Base-by-base conservation (phyloP, 768 basidiomycete genomes). In the Boletellus ananas region DNA sequence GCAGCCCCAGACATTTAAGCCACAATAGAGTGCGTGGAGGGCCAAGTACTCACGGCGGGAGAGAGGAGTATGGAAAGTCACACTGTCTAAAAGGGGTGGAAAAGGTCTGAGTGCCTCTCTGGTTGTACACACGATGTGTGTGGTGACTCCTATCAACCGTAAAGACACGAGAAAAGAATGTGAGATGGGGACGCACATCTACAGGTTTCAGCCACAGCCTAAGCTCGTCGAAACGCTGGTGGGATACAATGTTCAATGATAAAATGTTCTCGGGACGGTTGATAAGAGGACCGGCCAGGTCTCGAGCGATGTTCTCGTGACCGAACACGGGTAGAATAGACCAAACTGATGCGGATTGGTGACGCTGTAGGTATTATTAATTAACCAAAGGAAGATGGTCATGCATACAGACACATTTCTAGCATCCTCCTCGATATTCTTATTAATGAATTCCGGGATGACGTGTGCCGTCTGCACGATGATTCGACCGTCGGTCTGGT, bases 1-100 rank as follows among this genome's bases (percentile, higher is more conserved):
- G 34, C 34, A 14, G 38, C 37, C 5, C 54, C 50, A 17, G 54
- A 55, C 45, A 47, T 47, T 45, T 45, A 52, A 4, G 46, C 42
- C 3, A 45, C 29, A 55, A 16, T 50, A 55, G 2, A 52, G 46
- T 33, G 50, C 38, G 16, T 55, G 46, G 20, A 55, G 34, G 0
- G 37, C 43, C 39, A 53, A 29, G n/a, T 23, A 42, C 11, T 25
- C 27, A 3, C 0, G 38, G 14, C 7, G n/a, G n/a, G n/a, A n/a
- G n/a, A n/a, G n/a, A 1, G 6, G 6, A 2, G 50, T 52, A 3
- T 43, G 35, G 23, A 52, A 52, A 8, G 42, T 52, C 18, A 47
- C 33, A 1, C 5, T 3, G 31, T 54, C 53, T 0, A 41, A 41
- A 35, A 51, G 39, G 5, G 4, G 9, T 3, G 38, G 20, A 25